Evolutionary conservation across 208 protist species (phyloP).

Genomic region (Crithidia brevicula): DNA sequence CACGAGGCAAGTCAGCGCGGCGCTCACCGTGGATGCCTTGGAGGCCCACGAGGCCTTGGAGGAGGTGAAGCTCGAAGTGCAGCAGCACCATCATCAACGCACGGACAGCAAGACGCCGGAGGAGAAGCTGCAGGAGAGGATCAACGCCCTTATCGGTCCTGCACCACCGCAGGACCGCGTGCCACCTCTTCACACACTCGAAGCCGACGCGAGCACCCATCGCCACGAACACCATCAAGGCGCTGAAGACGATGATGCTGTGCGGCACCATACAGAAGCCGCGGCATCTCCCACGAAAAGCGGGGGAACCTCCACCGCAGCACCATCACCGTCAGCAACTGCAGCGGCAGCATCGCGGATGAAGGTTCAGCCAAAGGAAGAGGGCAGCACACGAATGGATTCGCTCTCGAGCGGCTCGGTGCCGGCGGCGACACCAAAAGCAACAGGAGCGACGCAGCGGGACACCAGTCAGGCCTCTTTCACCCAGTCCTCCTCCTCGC

Average conservation of each 20-base stretch:
- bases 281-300: no score
- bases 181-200: not conserved
- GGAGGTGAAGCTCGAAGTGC: not conserved
- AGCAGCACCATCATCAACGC: not conserved
- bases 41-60: slow-evolving; percentile 1
- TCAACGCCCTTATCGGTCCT: not conserved
- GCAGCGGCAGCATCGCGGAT: not conserved
- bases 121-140: not conserved
- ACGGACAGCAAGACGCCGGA: not conserved
- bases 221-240: no score
- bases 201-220: no score
- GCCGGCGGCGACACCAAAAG: not conserved
- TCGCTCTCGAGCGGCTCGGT: not conserved
- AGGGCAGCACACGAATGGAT: not conserved
- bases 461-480: no score
- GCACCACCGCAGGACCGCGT: not conserved
- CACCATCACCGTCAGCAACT: not conserved
- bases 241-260: no score
- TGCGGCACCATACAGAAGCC: no score
- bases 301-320: no score
- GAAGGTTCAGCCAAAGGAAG: not conserved
- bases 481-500: not conserved
- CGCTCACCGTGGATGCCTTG: not conserved
- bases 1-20: not conserved
- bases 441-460: not conserved